Evolutionary conservation across 2,329 filamentous ascomycete species (phyloP), one percentile per base, ranked within the genome.

Genomic region (Lachnellula subtilissima): DNA sequence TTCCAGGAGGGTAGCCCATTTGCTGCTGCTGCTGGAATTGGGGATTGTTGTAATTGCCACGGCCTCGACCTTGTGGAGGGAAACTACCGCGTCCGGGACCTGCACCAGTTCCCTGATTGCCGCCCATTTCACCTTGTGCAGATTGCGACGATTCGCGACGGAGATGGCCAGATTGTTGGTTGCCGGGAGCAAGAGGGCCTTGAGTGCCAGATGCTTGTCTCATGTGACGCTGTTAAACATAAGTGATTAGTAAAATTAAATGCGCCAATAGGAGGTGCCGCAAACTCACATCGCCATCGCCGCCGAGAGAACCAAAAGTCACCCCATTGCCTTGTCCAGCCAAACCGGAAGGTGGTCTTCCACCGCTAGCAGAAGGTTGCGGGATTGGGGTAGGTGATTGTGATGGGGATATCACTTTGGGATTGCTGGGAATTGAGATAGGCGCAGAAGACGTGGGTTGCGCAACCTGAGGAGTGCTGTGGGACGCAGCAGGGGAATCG

Each of bases 381-480:
- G 94, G 93, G 65, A 97, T 97, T 4, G 94, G 94, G 43, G 90
- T 93, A 4, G 94, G 94, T 47, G 93, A 97, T 64, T 88, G 87
- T 49, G 89, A 86, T 5, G 94, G 94, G 47, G 92, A 96, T 48
- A 86, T 85, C 51, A 93, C 82, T 66, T 89, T 84, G 60, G 88
- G 87, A 69, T 89, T 86, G 74, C 77, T 69, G 69, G 84, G 85
- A 73, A 83, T 90, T 73, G 76, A 78, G 64, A 82, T 86, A 57
- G 80, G 82, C 39, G 78, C 80, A 62, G 82, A 75, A 63, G 73
- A 28, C 73, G 61, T 60, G 51, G 63, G 62, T 57, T 67, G 66
- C 53, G 74, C 71, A 54, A 76, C 72, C 66, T 86, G 82, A 14
- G 88, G 86, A 49, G 81, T 83, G 75, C 84, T 89, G 72, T 88